A percentile compares a stretch with the other conserved stretches of the same genome.
phyloP scores from a whole-genome alignment of 108 stramenopile genomes.

The Discostella stelligeroides region DNA sequence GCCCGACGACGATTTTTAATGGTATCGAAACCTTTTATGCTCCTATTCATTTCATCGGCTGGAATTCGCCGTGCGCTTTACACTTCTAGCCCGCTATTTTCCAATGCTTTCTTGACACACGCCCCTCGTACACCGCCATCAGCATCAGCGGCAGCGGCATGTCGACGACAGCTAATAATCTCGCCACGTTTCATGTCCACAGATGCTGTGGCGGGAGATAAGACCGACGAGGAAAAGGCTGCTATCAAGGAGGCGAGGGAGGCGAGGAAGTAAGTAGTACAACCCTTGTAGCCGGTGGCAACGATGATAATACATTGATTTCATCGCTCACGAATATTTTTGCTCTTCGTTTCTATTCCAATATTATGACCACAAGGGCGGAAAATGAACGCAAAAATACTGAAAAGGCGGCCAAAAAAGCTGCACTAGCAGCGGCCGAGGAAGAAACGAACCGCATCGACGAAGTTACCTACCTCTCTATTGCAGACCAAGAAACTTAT shows the following conservation, averaged over 20 bases:
- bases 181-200: constrained; percentile 37
- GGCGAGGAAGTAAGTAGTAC: constrained; percentile 66
- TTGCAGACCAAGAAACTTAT: constrained; percentile 70
- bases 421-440: constrained; percentile 60
- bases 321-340: not conserved
- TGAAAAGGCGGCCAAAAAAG: constrained; percentile 84
- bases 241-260: constrained; percentile 77
- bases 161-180: not conserved
- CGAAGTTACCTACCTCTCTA: constrained; percentile 72
- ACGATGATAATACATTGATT: not conserved
- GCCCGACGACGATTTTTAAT: constrained; percentile 9
- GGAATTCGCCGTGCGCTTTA: constrained; percentile 11
- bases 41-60: constrained; percentile 21
- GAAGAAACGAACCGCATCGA: constrained; percentile 71
- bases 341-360: too few relatives aligned
- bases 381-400: constrained; percentile 85
- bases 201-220: constrained; percentile 51
- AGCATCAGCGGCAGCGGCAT: not conserved
- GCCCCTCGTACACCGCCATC: not conserved
- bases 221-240: constrained; percentile 81
- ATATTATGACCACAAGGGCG: constrained; percentile 44
- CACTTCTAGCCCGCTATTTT: not conserved
- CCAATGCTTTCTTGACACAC: constrained; percentile 18
- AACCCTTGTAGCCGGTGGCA: not conserved
- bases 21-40: constrained; percentile 14